Evolutionary conservation across 352 stramenopile species (phyloP), one percentile per base, ranked within the genome.

Genomic region (Pythium grandisporangium): DNA sequence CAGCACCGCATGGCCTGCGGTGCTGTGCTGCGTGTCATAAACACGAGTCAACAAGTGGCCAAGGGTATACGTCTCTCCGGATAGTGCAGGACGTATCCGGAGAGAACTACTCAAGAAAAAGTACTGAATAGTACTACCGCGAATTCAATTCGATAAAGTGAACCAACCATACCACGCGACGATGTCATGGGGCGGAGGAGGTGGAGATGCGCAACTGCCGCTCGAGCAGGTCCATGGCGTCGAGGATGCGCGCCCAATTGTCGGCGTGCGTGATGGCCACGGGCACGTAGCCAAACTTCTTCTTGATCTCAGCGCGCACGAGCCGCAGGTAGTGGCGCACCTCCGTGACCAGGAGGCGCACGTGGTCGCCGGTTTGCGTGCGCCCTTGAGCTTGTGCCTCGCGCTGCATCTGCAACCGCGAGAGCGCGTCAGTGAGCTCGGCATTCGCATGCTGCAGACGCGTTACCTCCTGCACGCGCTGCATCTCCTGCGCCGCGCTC

Each of bases 201-300:
- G 29, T 14, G 29, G 36, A 13, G 39, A 58, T 48, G 19, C 52
- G 54, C 3, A 68, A 37, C 36, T 61, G 53, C n/a, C 41, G 56
- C 36, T 81, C 48, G 26, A 90, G 61, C 34, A 65, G 37, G 24
- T 81, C 66, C 7, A 87, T 51, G 5, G 71, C 72, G 14, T 82
- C 62, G 7, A 75, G 61, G 37, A 87, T 79, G 24, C 58, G 55
- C 14, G 60, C 32, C 73, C 73, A 90, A 47, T 51, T 69, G 19
- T 82, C 61, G 13, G 65, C 55, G 45, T 85, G 70, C 1, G 71
- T 58, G 41, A 90, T 86, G 12, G 73, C 60, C n/a, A 87, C 73
- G 6, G 73, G 77, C n/a, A 87, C 46, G 47, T 87, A 84, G 11
- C 73, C 73, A 37, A 87, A 90, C 41, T 87, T 86, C 36, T 69